A percentile compares a stretch with the other conserved stretches of the same genome.
phyloP scores from a whole-genome alignment of 2,329 filamentous ascomycete species.

The Ascochyta koolunga region DNA sequence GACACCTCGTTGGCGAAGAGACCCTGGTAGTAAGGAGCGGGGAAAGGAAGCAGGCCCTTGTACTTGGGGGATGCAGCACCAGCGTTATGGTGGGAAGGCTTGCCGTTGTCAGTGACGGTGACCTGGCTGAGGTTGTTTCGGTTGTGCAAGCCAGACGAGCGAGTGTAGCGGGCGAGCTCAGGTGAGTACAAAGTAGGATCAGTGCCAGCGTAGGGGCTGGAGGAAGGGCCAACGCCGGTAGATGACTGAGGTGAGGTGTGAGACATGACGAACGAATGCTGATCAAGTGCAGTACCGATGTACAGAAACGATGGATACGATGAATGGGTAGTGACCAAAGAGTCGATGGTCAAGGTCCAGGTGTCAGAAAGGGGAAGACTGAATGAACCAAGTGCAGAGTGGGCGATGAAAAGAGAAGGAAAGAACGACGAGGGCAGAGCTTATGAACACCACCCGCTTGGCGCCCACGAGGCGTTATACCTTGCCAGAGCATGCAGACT shows the following conservation, averaged over 20 bases:
- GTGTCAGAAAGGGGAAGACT: constrained; percentile 23
- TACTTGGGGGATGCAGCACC: constrained; percentile 12
- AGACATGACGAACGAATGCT: constrained; percentile 33
- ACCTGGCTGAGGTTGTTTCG: constrained; percentile 20
- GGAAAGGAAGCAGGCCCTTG: constrained; percentile 21
- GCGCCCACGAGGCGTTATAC: constrained; percentile 10
- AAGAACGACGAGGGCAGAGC: constrained; percentile 15
- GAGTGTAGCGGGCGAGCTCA: constrained; percentile 26
- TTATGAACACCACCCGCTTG: constrained; percentile 12
- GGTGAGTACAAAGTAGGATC: constrained; percentile 40
- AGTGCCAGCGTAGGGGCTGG: constrained; percentile 36
- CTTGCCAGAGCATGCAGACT: constrained; percentile 3
- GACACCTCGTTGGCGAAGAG: constrained; percentile 38
- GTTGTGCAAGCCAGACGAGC: constrained; percentile 3
- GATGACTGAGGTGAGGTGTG: constrained; percentile 34
- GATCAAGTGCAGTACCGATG: constrained; percentile 24
- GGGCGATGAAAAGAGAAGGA: constrained; percentile 22
- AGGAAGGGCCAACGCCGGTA: constrained; percentile 26
- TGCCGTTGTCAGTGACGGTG: constrained; percentile 16
- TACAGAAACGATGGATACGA: constrained; percentile 29
- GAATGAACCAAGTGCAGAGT: constrained; percentile 10
- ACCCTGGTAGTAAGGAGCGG: constrained; percentile 19
- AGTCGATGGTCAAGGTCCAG: constrained; percentile 24
- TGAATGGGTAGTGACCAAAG: constrained; percentile 18
- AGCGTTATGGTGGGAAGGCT: constrained; percentile 11